Percentiles rank a stretch among this genome's conserved stretches.
Evolutionary conservation across 768 basidiomycete genomes (phyloP).

Genomic region (Cyclocybe cylindracea): DNA sequence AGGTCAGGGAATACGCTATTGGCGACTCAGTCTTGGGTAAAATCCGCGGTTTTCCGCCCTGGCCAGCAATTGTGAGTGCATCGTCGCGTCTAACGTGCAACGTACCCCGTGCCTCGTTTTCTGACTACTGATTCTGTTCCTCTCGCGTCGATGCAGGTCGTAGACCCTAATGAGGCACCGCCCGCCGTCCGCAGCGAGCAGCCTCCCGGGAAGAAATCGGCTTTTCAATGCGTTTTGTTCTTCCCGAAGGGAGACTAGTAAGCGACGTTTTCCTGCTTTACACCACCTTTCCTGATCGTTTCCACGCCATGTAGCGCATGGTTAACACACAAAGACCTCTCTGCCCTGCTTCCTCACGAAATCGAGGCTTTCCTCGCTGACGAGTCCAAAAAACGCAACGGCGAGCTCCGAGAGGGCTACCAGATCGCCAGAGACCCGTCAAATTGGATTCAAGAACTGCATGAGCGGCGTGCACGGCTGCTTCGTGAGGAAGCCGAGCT

Average conservation of each 20-base stretch:
- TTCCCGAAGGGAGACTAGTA: constrained; percentile 95
- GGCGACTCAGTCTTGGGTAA: constrained; percentile 92
- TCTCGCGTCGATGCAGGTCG: constrained; percentile 54
- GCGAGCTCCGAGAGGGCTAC: constrained; percentile 77
- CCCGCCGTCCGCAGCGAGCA: constrained; percentile 64
- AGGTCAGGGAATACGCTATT: constrained; percentile 54
- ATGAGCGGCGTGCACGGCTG: constrained; percentile 28
- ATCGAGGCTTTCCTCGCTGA: constrained; percentile 83
- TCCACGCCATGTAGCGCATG: constrained; percentile 61
- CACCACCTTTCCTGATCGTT: constrained; percentile 2
- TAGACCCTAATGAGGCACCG: constrained; percentile 72
- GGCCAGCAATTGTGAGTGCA: constrained; percentile 89
- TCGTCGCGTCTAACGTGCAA: constrained; percentile 17
- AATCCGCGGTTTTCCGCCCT: constrained; percentile 91
- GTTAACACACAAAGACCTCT: constrained; percentile 82
- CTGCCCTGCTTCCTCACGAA: constrained; percentile 72
- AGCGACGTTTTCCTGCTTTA: constrained; percentile 35
- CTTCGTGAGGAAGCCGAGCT: constrained; percentile 39
- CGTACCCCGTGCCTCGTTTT: constrained; percentile 7
- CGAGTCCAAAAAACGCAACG: constrained; percentile 68
- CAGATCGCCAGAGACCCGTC: constrained; percentile 65
- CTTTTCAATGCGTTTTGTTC: constrained; percentile 74
- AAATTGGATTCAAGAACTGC: constrained; percentile 44
- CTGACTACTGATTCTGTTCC: constrained; percentile 9
- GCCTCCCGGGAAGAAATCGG: constrained; percentile 70